Evolutionary conservation across 139 green algal genomes (phyloP), one percentile per base, ranked within the genome.

Genomic region (Yamagishiella unicocca): DNA sequence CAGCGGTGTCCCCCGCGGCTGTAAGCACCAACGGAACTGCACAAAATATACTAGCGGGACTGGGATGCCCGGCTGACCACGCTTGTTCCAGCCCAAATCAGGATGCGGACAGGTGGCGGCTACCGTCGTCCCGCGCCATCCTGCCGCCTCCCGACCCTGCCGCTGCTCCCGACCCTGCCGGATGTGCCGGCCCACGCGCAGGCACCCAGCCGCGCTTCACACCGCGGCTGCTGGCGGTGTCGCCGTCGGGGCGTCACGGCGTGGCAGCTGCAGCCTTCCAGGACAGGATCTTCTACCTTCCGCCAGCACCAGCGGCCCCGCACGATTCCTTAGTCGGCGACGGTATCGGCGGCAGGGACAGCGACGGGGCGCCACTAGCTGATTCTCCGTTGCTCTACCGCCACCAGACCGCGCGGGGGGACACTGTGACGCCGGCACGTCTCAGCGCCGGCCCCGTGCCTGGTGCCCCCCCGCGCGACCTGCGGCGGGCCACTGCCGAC

Each of bases 241-340:
- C 61, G 1, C 61, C 61, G 6, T 64, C 40, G 40, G 79, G 79
- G 7, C 29, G 62, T 5, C n/a, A 46, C 40, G 79, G 79, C 42
- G 8, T 85, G 37, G 79, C 79, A 0, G 58, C 31, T 9, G 79
- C 79, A 19, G 79, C 79, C 9, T 66, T 66, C 42, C 79, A 85
- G 58, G 58, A 85, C 79, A 4, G 61, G 0, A 62, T 85, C n/a
- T 21, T 75, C 37, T 85, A 85, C 58, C 79, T 85, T 40, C 79
- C 79, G 61, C 79, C 61, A 2, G 77, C 55, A 3, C 2, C 33
- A 0, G 35, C 54, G 24, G 14, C 53, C 4, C 38, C 19, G 31
- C 21, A 2, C 37, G n/a, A n/a, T 58, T 58, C 50, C 50, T 17
- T 25, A 58, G 50, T 17, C 14, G 50, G 50, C 50, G 50, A 19